Conservation (phyloP, 2,329 filamentous ascomycete genomes). For the Aspergillus ustus region DNA sequence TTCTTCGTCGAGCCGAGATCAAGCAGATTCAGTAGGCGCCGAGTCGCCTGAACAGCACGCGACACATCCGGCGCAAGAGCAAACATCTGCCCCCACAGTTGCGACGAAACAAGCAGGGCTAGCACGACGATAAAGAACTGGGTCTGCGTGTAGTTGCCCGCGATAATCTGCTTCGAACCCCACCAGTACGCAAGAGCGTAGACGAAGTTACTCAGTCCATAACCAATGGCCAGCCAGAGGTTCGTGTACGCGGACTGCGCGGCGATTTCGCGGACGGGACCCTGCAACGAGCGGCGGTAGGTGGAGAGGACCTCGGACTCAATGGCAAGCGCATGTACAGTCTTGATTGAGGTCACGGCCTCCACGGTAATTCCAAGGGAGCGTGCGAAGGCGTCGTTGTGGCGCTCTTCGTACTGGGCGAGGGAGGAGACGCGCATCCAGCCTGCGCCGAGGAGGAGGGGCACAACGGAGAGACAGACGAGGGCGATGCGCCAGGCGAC, state of each 20-base stretch:
- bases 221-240: constrained; percentile 49
- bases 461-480: constrained; percentile 71
- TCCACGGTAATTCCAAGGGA: constrained; percentile 58
- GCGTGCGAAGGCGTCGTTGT: constrained; percentile 55
- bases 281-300: constrained; percentile 50
- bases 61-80: constrained; percentile 72
- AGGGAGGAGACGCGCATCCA: constrained; percentile 69
- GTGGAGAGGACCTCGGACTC: constrained; percentile 54
- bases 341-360: constrained; percentile 56
- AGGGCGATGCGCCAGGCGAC: constrained; percentile 77
- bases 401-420: constrained; percentile 60
- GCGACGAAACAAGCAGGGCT: constrained; percentile 72
- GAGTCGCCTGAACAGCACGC: constrained; percentile 16
- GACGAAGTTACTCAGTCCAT: constrained; percentile 63
- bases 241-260: constrained; percentile 51
- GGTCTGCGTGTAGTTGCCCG: constrained; percentile 67
- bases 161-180: constrained; percentile 71
- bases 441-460: constrained; percentile 69
- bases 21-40: constrained; percentile 9
- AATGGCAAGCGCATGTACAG: constrained; percentile 55
- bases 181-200: constrained; percentile 81
- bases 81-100: constrained; percentile 75
- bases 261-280: constrained; percentile 53
- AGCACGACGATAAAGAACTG: constrained; percentile 75
- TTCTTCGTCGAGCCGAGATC: constrained; percentile 7